Conservation (phyloP, 2,329 filamentous ascomycete species). For the Trichoderma sp. region DNA sequence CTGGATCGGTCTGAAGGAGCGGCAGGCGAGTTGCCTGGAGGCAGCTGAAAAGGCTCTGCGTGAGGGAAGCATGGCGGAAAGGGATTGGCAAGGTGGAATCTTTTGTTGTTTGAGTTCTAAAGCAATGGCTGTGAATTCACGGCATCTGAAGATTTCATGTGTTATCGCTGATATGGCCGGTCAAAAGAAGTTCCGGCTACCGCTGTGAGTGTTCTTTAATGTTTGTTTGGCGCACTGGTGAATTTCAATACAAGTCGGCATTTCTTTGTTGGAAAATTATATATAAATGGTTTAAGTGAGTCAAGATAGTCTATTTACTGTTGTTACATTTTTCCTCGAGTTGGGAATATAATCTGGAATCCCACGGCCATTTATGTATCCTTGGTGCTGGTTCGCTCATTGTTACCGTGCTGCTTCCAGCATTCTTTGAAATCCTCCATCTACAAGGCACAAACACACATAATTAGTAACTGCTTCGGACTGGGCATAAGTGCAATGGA, state of each 20-base stretch:
- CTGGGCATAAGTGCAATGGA: background rate
- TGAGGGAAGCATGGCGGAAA: slow-evolving; percentile 29
- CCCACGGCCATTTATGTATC: slow-evolving; percentile 45
- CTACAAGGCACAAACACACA: slow-evolving; percentile 45
- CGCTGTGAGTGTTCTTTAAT: background rate
- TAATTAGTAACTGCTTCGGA: background rate
- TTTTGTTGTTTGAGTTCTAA: background rate
- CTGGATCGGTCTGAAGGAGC: slow-evolving; percentile 23
- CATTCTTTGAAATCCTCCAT: slow-evolving; percentile 87
- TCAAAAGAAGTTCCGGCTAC: slow-evolving; percentile 14
- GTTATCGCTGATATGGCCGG: slow-evolving; percentile 4
- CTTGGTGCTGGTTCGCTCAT: slow-evolving; percentile 74
- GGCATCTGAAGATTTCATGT: background rate
- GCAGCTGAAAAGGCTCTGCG: slow-evolving; percentile 26
- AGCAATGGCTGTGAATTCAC: background rate
- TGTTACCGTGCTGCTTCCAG: slow-evolving; percentile 88
- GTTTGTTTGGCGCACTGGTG: background rate
- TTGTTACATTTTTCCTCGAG: background rate
- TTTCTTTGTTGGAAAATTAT: background rate
- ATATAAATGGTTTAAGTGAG: background rate
- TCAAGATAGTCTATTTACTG: background rate
- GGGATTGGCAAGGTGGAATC: background rate
- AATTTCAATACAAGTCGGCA: background rate
- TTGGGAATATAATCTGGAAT: background rate
- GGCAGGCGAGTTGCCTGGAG: slow-evolving; percentile 21